Percentiles rank a stretch among this genome's conserved stretches.
phyloP scores from a whole-genome alignment of 805 yeast species.

The Sugiyamaella marilandica region DNA sequence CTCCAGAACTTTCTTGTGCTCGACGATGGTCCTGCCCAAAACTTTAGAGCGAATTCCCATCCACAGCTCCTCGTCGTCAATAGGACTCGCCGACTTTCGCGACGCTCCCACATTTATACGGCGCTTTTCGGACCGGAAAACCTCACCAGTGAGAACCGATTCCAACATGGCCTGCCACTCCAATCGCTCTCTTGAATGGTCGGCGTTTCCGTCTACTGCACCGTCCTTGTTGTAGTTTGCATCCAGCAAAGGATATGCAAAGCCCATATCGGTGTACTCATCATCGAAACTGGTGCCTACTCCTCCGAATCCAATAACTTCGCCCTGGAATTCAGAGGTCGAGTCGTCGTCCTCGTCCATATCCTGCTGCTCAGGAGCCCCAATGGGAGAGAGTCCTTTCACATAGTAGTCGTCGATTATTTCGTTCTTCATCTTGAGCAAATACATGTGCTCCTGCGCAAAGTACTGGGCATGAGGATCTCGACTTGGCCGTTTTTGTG shows the following conservation, averaged over 20 bases:
- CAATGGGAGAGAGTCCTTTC: conserved; percentile 48
- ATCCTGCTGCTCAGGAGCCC: conserved; percentile 20
- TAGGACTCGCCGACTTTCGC: conserved; percentile 37
- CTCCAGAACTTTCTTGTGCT: conserved; percentile 65
- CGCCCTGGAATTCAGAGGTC: conserved; percentile 22
- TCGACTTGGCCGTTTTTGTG: conserved; percentile 7
- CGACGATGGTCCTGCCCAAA: conserved; percentile 73
- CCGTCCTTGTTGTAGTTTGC: neutral
- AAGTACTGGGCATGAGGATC: conserved; percentile 40
- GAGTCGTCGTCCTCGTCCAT: conserved; percentile 29
- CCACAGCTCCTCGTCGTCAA: conserved; percentile 71
- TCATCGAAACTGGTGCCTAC: conserved; percentile 32
- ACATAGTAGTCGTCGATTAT: conserved; percentile 67
- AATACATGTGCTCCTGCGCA: conserved; percentile 63
- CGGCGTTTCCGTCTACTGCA: conserved; percentile 26
- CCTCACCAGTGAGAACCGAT: conserved; percentile 90
- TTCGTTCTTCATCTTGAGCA: conserved; percentile 57
- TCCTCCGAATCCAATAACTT: conserved; percentile 29
- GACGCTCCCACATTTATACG: conserved; percentile 21
- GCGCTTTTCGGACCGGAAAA: conserved; percentile 77
- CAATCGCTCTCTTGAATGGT: conserved; percentile 55
- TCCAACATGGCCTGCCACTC: conserved; percentile 96
- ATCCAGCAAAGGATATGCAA: conserved; percentile 21
- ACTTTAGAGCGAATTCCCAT: conserved; percentile 78
- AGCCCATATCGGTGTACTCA: conserved; percentile 25